Evolutionary conservation across 2,329 filamentous ascomycete species (phyloP).

Genomic region (Claviceps digitariae): DNA sequence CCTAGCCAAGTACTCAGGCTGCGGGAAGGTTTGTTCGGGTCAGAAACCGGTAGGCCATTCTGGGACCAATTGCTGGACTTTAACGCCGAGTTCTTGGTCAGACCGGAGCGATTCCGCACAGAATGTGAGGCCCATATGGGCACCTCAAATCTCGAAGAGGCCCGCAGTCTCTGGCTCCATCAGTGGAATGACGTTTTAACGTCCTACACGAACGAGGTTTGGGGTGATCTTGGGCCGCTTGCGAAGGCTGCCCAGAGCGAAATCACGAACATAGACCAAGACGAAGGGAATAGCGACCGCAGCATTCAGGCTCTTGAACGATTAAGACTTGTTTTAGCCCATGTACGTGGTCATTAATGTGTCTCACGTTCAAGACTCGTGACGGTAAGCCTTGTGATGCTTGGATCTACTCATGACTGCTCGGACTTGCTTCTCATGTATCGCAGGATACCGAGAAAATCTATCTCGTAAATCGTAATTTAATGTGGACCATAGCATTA

Average conservation of each 20-base stretch:
- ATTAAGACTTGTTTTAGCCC: slow-evolving; percentile 23
- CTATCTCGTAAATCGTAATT: too few species aligned
- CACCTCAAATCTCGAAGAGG: slow-evolving; percentile 22
- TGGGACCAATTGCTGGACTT: slow-evolving; percentile 40
- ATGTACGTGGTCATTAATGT: slow-evolving; percentile 19
- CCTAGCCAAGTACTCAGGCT: slow-evolving; percentile 19
- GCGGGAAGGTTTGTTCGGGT: slow-evolving; percentile 24
- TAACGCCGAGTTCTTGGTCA: slow-evolving; percentile 28
- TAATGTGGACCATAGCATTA: too few species aligned
- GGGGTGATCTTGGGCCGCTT: slow-evolving; percentile 48
- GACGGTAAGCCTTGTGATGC: neutral
- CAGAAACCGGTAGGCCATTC: neutral
- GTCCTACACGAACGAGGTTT: slow-evolving; percentile 51
- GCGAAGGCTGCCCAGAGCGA: slow-evolving; percentile 43
- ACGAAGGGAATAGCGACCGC: slow-evolving; percentile 9
- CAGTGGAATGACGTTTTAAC: slow-evolving; percentile 44
- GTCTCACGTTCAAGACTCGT: neutral
- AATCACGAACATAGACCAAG: slow-evolving; percentile 26
- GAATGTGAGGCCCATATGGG: slow-evolving; percentile 23
- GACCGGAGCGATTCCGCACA: slow-evolving; percentile 9
- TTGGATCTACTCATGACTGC: neutral
- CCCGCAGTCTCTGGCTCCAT: slow-evolving; percentile 32
- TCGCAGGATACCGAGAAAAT: too few species aligned
- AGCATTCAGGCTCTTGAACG: slow-evolving; percentile 20
- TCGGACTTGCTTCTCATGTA: too few species aligned